Base-by-base conservation (phyloP, 2,329 filamentous ascomycete species). In the Claviceps maximensis region DNA sequence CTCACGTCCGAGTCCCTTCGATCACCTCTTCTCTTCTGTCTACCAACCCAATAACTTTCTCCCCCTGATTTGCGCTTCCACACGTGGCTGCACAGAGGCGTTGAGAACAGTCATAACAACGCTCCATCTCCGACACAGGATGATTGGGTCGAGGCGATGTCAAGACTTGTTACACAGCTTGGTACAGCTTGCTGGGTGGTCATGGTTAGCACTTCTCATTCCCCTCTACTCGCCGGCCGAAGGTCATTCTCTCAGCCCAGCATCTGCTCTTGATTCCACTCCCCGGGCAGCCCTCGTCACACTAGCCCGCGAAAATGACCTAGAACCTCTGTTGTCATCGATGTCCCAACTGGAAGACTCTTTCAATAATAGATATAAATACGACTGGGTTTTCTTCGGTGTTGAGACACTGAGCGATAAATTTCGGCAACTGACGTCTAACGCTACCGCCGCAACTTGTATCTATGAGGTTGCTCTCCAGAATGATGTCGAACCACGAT, bases 331-430 rank as follows among this genome's bases (percentile, higher is more conserved):
- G 27, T 57, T 69, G 45, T 63, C 59, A 23, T 65, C 66, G 19
- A 65, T 94, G 74, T 69, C 69, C 31, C 85, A 94, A 62, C 57
- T 71, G 3, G 68, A 71, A 53, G 58, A 63, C 4, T 61, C 61
- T 1, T 94, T 87, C 83, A 94, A 94, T 63, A 71, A 73, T 63
- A 88, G 87, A 58, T 86, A 89, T 72, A 85, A 86, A 61, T 94
- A 94, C 63, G 86, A 89, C 46, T 94, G 88, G 85, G 84, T 87
- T 44, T 91, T 94, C 71, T 88, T 93, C 75, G 93, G 90, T 67
- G 82, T 89, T 61, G 79, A 84, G 51, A 82, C 83, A 4, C 89
- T 94, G 64, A 83, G 82, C 4, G 80, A 87, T 9, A 80, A 86
- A 55, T 94, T 94, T 73, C 90, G 87, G 64, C 70, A 71, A 38